Evolutionary conservation across 2,329 filamentous ascomycete genomes (phyloP).

Genomic region (Pseudocercospora pini-densiflorae): DNA sequence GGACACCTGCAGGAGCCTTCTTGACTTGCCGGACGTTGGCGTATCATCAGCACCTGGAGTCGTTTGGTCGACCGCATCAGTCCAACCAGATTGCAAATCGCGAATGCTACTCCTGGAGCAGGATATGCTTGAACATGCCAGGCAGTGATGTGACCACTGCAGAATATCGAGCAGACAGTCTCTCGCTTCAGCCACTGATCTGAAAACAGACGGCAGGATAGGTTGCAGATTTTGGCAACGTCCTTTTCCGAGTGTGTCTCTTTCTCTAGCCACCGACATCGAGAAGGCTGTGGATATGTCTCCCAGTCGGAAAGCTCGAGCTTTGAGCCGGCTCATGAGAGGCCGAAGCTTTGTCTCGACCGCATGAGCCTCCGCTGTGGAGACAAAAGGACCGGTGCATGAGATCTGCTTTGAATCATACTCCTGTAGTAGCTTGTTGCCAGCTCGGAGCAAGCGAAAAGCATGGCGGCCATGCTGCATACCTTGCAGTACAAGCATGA

Average conservation of each 20-base stretch:
- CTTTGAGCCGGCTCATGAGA: not conserved
- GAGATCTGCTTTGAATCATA: not conserved
- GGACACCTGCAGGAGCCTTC: not conserved
- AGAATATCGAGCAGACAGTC: slow-evolving; percentile 1
- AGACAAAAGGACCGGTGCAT: not conserved
- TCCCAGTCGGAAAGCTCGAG: not conserved
- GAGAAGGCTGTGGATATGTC: not conserved
- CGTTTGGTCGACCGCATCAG: not conserved
- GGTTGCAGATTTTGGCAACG: not conserved
- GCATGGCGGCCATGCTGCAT: not conserved
- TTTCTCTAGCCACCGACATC: not conserved
- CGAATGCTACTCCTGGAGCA: not conserved
- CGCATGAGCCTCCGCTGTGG: not conserved
- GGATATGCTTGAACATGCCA: not conserved
- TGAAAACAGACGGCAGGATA: not conserved
- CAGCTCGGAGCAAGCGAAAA: not conserved
- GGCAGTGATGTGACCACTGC: not conserved
- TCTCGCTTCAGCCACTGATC: not conserved
- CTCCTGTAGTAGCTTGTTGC: not conserved
- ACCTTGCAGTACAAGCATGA: slow-evolving; percentile 6
- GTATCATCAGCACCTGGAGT: not conserved
- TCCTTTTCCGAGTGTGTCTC: not conserved
- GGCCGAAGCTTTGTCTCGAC: not conserved
- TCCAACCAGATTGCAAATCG: not conserved
- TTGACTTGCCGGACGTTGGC: not conserved